phyloP scores from a whole-genome alignment of 495 filamentous ascomycete species.

The Penicillium riverlandense region DNA sequence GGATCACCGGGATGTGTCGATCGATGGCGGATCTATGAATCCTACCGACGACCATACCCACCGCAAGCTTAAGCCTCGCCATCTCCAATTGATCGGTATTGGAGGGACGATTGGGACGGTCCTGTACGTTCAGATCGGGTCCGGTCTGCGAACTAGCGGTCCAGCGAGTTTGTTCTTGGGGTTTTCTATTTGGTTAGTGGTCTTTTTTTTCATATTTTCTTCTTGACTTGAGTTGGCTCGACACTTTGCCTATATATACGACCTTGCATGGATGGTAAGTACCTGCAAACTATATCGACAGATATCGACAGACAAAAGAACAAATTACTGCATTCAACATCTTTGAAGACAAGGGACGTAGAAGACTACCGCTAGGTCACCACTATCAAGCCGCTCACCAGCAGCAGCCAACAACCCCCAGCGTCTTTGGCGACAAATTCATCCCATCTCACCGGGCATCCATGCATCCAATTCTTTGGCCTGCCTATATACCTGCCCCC shows the following conservation, averaged over 20 bases:
- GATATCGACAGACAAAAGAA: background rate
- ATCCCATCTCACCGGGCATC: background rate
- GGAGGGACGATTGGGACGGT: constrained; percentile 79
- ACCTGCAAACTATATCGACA: too few species aligned
- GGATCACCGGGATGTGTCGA: constrained; percentile 12
- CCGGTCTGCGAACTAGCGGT: constrained; percentile 59
- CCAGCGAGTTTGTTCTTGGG: constrained; percentile 72
- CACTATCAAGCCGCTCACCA: too few species aligned
- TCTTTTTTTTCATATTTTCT: background rate
- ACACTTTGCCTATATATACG: background rate
- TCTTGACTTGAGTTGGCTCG: background rate
- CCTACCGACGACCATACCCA: constrained; percentile 40
- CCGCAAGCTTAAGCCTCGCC: constrained; percentile 55
- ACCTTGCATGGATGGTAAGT: too few species aligned
- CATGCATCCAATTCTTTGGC: constrained; percentile 4
- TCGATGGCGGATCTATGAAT: constrained; percentile 21
- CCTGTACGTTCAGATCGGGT: constrained; percentile 69
- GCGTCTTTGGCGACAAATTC: background rate
- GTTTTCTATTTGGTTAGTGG: constrained; percentile 42
- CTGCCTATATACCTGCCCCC: background rate
- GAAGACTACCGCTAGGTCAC: background rate
- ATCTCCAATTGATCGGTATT: constrained; percentile 69
- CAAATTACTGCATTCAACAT: background rate
- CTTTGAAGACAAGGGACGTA: background rate
- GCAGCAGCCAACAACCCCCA: background rate